Evolutionary conservation across 352 stramenopile genomes (phyloP).

Genomic region (Pythium insidiosum): DNA sequence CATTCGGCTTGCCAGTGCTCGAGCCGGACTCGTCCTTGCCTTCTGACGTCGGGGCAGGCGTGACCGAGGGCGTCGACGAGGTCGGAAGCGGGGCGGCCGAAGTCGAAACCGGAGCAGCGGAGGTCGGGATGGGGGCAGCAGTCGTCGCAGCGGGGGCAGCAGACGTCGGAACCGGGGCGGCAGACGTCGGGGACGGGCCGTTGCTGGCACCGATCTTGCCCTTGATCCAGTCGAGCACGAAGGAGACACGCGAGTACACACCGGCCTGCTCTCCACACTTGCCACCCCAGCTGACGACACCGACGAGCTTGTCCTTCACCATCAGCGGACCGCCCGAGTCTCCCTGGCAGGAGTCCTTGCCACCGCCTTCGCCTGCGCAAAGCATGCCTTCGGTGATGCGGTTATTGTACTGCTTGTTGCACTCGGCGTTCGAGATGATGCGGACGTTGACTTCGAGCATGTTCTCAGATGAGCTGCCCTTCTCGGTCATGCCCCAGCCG

Average conservation of each 20-base stretch:
- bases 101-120: too few species aligned
- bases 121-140: not conserved
- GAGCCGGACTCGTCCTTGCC: too few species aligned
- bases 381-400: slow-evolving; percentile 57
- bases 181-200: slow-evolving; percentile 11
- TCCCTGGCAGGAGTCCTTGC: slow-evolving; percentile 47
- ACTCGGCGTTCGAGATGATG: slow-evolving; percentile 48
- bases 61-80: not conserved
- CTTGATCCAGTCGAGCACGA: slow-evolving; percentile 49
- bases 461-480: slow-evolving; percentile 20
- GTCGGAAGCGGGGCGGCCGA: not conserved
- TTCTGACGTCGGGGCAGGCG: not conserved
- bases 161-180: not conserved
- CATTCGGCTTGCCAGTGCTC: too few species aligned
- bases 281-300: slow-evolving; percentile 62
- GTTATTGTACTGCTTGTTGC: slow-evolving; percentile 44
- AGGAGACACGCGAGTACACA: slow-evolving; percentile 48
- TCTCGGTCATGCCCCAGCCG: slow-evolving; percentile 56
- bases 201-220: slow-evolving; percentile 33
- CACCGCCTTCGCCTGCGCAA: slow-evolving; percentile 36
- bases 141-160: not conserved
- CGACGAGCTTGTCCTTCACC: slow-evolving; percentile 36
- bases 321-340: slow-evolving; percentile 61
- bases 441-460: slow-evolving; percentile 50
- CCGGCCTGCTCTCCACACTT: slow-evolving; percentile 39